Evolutionary conservation across 352 stramenopile species (phyloP).

Genomic region (Pythium monospermum): DNA sequence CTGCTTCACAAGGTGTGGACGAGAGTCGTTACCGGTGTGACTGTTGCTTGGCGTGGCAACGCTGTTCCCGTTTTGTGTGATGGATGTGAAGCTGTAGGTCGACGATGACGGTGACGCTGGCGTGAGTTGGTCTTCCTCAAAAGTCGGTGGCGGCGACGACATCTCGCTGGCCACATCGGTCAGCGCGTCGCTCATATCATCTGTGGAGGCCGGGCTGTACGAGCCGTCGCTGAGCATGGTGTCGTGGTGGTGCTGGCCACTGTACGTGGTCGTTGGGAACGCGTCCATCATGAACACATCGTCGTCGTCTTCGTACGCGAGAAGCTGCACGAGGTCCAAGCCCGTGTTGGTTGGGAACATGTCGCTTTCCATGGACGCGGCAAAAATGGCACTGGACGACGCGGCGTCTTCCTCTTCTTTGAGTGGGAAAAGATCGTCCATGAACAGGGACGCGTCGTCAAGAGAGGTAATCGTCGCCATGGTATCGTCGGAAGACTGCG

Average conservation of each 20-base stretch:
- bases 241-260: neutral
- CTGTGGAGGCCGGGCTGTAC: conserved; percentile 32
- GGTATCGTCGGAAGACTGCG: neutral
- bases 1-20: neutral
- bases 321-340: conserved; percentile 37
- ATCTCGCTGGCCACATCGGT: conserved; percentile 42
- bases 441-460: conserved; percentile 25
- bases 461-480: conserved; percentile 3
- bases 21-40: neutral
- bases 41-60: conserved; percentile 1
- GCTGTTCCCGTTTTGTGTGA: conserved; percentile 13
- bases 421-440: conserved; percentile 45
- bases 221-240: conserved; percentile 18
- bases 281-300: conserved; percentile 19
- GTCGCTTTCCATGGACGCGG: conserved; percentile 8
- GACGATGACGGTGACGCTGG: conserved; percentile 23
- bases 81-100: conserved; percentile 4
- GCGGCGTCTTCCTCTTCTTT: conserved; percentile 29
- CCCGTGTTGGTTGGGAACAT: conserved; percentile 18
- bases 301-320: conserved; percentile 30
- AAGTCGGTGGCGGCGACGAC: conserved; percentile 38
- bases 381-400: conserved; percentile 17
- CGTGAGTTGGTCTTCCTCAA: conserved; percentile 15
- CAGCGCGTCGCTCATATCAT: conserved; percentile 34
- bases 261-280: conserved; percentile 8